These are phyloP conservation scores for Apiotrichum sp. DNA, from an alignment of 1,284 basidiomycete genomes.

Conservation along the genomic window DNA sequence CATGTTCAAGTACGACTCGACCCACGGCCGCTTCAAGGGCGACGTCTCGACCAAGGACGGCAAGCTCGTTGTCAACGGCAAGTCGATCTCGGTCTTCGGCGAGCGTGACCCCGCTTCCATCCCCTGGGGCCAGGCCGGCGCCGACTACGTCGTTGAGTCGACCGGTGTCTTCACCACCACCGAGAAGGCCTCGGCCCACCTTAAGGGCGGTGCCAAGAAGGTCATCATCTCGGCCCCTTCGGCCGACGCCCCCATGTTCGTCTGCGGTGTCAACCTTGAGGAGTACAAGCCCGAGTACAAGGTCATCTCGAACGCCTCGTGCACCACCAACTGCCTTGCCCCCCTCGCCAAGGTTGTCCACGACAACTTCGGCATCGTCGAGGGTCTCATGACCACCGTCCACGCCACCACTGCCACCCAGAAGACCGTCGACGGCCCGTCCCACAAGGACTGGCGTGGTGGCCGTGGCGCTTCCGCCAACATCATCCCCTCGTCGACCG, in stretches of 20 bases:
- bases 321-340: conserved; percentile 99
- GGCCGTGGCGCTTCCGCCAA: conserved; percentile 95
- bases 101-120: conserved; percentile 87
- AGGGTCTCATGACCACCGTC: conserved; percentile 98
- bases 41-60: conserved; percentile 75
- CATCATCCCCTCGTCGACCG: conserved; percentile 99
- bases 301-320: conserved; percentile 97
- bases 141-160: conserved; percentile 93
- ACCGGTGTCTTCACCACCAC: conserved; percentile 99
- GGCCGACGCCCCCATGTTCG: conserved; percentile 96
- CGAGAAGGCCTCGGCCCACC: conserved; percentile 80
- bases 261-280: conserved; percentile 94
- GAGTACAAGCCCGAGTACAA: conserved; percentile 84
- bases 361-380: conserved; percentile 88
- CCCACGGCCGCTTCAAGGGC: conserved; percentile 94
- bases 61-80: conserved; percentile 83
- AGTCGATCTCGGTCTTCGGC: conserved; percentile 69
- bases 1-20: conserved; percentile 99
- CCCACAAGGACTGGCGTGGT: conserved; percentile 70
- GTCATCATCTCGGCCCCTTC: conserved; percentile 99
- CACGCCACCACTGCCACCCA: conserved; percentile 97
- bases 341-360: conserved; percentile 97
- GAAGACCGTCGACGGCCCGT: conserved; percentile 98
- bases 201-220: conserved; percentile 99
- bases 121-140: conserved; percentile 72